Evolutionary conservation across 192 early-diverging fungal species (phyloP).

Genomic region (Mortierella hygrophila): DNA sequence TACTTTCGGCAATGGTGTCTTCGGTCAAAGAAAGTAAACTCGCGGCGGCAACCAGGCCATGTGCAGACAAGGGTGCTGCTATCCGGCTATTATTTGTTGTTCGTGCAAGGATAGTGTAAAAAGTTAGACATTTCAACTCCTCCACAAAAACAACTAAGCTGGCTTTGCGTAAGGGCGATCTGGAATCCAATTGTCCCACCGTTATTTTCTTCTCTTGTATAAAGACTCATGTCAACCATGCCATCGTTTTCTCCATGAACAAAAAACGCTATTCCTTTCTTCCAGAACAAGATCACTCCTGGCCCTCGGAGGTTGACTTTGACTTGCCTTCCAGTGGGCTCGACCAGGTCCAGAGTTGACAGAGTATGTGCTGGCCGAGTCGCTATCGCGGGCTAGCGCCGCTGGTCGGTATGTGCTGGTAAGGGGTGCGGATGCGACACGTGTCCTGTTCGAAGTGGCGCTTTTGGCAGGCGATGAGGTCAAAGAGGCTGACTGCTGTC

Average conservation of each 20-base stretch:
- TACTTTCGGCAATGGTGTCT: constrained; percentile 54
- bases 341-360: constrained; percentile 23
- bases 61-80: constrained; percentile 41
- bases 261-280: background rate
- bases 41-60: constrained; percentile 43
- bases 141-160: background rate
- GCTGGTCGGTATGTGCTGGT: constrained; percentile 12
- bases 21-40: constrained; percentile 47
- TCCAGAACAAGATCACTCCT: background rate
- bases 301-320: background rate
- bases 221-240: background rate
- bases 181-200: background rate
- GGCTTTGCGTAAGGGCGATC: background rate
- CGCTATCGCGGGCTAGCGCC: constrained; percentile 20
- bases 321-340: constrained; percentile 43
- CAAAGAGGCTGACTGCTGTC: constrained; percentile 17
- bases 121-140: background rate
- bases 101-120: background rate
- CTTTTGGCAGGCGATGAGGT: constrained; percentile 14
- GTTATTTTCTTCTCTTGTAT: background rate
- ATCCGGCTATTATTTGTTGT: constrained; percentile 25
- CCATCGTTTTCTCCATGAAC: background rate
- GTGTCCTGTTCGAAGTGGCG: constrained; percentile 8
- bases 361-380: constrained; percentile 22
- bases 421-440: constrained; percentile 30